Conservation (phyloP, 495 filamentous ascomycete species). For the Penicillium malachiteum region DNA sequence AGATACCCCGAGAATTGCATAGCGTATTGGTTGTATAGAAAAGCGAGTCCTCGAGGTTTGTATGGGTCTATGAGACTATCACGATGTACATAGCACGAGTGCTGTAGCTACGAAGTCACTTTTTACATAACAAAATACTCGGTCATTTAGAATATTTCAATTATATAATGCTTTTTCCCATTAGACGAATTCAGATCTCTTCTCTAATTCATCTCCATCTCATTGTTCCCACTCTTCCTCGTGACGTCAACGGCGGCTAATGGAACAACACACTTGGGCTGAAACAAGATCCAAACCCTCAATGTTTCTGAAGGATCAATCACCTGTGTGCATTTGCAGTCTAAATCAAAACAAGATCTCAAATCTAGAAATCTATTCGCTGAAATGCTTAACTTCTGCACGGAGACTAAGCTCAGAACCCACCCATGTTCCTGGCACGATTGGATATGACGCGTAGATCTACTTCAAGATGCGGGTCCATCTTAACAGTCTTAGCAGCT, state of each 20-base stretch:
- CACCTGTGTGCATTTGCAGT: background rate
- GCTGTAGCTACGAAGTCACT: too few species aligned
- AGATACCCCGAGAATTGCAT: constrained; percentile 30
- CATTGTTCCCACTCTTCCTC: constrained; percentile 1
- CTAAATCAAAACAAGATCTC: background rate
- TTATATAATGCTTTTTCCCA: too few species aligned
- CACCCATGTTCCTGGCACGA: background rate
- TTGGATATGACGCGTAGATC: background rate
- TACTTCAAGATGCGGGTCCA: background rate
- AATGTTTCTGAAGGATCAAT: constrained; percentile 9
- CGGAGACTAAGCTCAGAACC: background rate
- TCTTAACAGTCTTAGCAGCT: background rate
- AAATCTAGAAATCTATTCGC: background rate
- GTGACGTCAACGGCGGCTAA: constrained; percentile 39
- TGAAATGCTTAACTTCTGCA: background rate
- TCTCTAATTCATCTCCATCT: constrained; percentile 3
- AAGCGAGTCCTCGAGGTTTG: background rate
- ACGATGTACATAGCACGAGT: too few species aligned
- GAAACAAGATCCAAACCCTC: constrained; percentile 22
- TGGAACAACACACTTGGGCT: constrained; percentile 21
- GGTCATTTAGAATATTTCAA: too few species aligned
- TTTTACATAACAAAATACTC: too few species aligned
- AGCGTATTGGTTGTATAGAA: constrained; percentile 24
- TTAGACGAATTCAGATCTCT: background rate
- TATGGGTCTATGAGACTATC: too few species aligned